Evolutionary conservation across 1,284 basidiomycete species (phyloP).

Genomic region (Hymenochaete sp.): DNA sequence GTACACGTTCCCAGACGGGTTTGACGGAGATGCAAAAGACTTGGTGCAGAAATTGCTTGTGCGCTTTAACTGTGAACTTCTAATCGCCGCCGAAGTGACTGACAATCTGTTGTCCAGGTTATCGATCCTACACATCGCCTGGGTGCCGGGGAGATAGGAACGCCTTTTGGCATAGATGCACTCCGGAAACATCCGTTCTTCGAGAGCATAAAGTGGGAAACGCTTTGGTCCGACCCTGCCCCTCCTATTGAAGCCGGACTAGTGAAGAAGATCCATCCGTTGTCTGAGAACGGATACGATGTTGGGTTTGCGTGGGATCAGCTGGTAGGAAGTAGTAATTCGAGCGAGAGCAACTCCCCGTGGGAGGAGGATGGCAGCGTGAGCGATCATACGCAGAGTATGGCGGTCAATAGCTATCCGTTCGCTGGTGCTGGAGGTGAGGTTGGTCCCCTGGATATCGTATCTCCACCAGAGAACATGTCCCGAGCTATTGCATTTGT

Average conservation of each 20-base stretch:
- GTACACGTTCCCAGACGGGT: conserved; percentile 65
- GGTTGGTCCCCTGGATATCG: conserved; percentile 26
- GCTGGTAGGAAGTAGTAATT: conserved; percentile 26
- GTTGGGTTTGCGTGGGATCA: conserved; percentile 50
- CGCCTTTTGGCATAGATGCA: conserved; percentile 41
- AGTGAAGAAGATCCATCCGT: conserved; percentile 37
- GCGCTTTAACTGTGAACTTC: conserved; percentile 20
- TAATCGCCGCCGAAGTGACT: conserved; percentile 10
- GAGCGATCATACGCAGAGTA: not conserved
- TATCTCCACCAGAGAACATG: not conserved
- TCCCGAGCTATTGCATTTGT: not conserved
- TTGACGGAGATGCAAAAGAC: conserved; percentile 61
- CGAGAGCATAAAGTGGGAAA: conserved; percentile 55
- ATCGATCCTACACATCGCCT: conserved; percentile 65
- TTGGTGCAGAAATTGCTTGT: conserved; percentile 61
- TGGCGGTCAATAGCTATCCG: conserved; percentile 7
- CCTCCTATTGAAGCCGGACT: conserved; percentile 47
- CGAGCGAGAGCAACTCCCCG: conserved; percentile 30
- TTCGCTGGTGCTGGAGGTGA: conserved; percentile 20
- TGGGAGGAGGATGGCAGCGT: conserved; percentile 23
- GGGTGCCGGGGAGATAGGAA: conserved; percentile 48
- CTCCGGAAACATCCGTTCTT: conserved; percentile 79
- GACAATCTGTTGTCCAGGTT: conserved; percentile 34
- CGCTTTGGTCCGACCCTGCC: conserved; percentile 62
- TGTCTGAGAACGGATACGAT: conserved; percentile 33